Base-by-base conservation (phyloP, 345 rosid genomes). In the Salix koriyanagi region DNA sequence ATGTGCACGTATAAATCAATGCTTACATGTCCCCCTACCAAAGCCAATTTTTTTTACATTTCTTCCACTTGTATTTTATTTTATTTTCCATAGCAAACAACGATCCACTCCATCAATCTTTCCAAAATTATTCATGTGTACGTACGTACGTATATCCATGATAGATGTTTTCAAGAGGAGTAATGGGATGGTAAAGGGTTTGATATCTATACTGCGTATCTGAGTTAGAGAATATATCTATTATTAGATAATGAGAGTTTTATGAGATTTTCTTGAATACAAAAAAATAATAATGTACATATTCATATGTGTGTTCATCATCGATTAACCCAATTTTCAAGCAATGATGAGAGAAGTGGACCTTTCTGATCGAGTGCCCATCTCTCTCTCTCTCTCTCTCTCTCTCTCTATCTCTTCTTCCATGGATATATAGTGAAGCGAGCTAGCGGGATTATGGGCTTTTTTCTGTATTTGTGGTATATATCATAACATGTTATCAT, bases 381-480 rank as follows among this genome's bases (percentile, higher is more conserved):
- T 58, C 28, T 25, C 4, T 25, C 25, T n/a, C n/a, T n/a, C n/a
- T n/a, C n/a, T n/a, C n/a, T n/a, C n/a, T n/a, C n/a, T n/a, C n/a
- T n/a, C n/a, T n/a, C n/a, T n/a, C n/a, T n/a, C n/a, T n/a, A 6
- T 14, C 18, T 41, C 12, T 39, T 1, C 12, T 7, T 3, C 52
- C 30, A 5, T 18, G n/a, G 62, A 48, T 28, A 48, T 42, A 56
- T 13, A 64, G 28, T 18, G 60, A 41, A 13, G 18, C 18, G 37
- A 64, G n/a, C 21, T n/a, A 3, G 75, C 71, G 80, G 52, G 36
- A 77, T 42, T 42, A 66, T 13, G 67, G 80, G 44, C 19, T 54
- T 78, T 78, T 71, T n/a, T 36, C 4, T 65, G 42, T 28, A 25
- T 78, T 39, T 72, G 50, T 26, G 65, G 48, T 5, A 65, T 71